Evolutionary conservation across 768 basidiomycete genomes (phyloP), one percentile per base, ranked within the genome.

Genomic region (Mycena capillaripes): DNA sequence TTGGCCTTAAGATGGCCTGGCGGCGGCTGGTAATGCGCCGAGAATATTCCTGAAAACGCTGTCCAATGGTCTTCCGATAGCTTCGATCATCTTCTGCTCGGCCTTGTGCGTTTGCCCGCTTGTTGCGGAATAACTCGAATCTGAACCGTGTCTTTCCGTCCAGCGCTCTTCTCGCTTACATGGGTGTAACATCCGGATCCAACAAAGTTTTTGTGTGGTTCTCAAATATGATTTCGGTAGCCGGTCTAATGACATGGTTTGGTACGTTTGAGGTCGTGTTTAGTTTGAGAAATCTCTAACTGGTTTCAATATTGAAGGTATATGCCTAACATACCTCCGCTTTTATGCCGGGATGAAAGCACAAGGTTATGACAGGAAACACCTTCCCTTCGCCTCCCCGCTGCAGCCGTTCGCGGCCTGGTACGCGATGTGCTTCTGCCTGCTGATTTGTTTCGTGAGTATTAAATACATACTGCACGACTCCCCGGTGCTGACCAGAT

Each of bases 191-290:
- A 50, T 46, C 44, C 16, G 89, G 92, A 36, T 88, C 95, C 5
- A 92, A 91, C 42, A 84, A 86, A 81, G 96, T 96, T 42, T 97
- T 97, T 78, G 77, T 75, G 48, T 96, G 93, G 93, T 92, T 97
- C 75, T 80, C 90, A 36, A 93, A 92, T 81, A 91, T 94, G 91
- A 92, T 93, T 11, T 73, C 94, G 38, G 80, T 88, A 34, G 85
- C 87, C 30, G 91, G 91, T 14, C 83, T 96, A 32, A 86, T 95
- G 84, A 93, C 93, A 3, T 96, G 95, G 95, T 90, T 91, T 71
- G 92, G 90, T 46, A 5, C 9, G 55, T 36, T 21, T 11, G n/a
- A n/a, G n/a, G n/a, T n/a, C n/a, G n/a, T n/a, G n/a, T n/a, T n/a
- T n/a, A n/a, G n/a, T n/a, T n/a, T n/a, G n/a, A n/a, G n/a, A n/a